These are phyloP conservation scores for Botryotinia narcissicola DNA, from an alignment of 2,329 filamentous ascomycete species.

Conservation along the genomic window DNA sequence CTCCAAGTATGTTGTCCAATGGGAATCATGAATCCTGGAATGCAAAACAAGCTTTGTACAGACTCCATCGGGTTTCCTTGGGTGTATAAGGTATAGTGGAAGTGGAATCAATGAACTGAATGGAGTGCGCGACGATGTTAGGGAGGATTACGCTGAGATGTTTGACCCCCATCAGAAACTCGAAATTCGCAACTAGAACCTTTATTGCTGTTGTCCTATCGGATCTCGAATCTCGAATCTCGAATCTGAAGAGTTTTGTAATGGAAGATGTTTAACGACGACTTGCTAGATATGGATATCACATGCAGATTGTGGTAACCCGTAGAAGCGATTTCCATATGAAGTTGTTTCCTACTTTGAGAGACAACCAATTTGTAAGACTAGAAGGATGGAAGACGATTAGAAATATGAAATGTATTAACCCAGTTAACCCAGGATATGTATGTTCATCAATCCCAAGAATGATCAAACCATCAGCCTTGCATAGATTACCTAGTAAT, in stretches of 20 bases:
- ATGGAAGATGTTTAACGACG: background rate
- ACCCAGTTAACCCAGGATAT: background rate
- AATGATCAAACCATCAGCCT: slow-evolving; percentile 2
- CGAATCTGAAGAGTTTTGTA: background rate
- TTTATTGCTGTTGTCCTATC: background rate
- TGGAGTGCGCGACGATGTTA: background rate
- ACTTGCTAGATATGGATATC: background rate
- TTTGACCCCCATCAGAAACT: background rate
- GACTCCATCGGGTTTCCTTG: background rate
- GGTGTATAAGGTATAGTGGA: background rate
- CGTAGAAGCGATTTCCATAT: no score
- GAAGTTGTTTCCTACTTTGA: background rate
- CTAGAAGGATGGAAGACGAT: background rate
- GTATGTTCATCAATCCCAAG: background rate
- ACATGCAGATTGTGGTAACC: background rate
- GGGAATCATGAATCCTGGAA: background rate
- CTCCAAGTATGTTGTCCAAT: background rate
- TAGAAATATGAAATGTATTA: background rate
- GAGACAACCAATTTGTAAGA: background rate
- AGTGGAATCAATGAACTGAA: background rate
- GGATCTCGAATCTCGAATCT: background rate
- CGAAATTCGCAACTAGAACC: background rate
- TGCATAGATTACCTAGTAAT: background rate
- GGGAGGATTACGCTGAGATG: background rate
- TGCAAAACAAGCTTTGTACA: background rate